phyloP scores from a whole-genome alignment of 1,284 basidiomycete species.

The Leucoagaricus sp. region DNA sequence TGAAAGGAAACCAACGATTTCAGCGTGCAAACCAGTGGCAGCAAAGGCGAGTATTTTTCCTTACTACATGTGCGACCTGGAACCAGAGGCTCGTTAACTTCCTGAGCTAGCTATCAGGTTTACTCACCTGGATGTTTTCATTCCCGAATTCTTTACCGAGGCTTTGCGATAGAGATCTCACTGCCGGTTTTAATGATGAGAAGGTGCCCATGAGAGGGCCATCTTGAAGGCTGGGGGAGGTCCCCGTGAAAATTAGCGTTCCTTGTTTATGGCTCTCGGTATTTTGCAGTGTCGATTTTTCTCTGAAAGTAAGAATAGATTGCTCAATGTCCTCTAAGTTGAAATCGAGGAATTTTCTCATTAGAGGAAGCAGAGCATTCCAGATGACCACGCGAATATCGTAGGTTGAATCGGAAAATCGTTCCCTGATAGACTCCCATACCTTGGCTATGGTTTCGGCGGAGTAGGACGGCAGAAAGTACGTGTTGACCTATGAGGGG shows the following conservation, averaged over 20 bases:
- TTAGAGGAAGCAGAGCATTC: conserved; percentile 60
- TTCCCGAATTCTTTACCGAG: conserved; percentile 79
- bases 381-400: conserved; percentile 66
- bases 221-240: conserved; percentile 68
- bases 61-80: conserved; percentile 54
- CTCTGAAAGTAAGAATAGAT: conserved; percentile 59
- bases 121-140: conserved; percentile 69
- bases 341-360: conserved; percentile 71
- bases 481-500: conserved; percentile 53
- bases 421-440: conserved; percentile 54
- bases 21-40: conserved; percentile 9
- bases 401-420: conserved; percentile 49
- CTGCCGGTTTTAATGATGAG: conserved; percentile 66
- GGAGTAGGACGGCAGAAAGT: conserved; percentile 59
- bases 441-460: conserved; percentile 50
- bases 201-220: conserved; percentile 67
- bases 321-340: conserved; percentile 58
- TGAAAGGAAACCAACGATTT: not conserved
- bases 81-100: not conserved
- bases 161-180: conserved; percentile 71
- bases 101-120: not conserved
- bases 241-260: conserved; percentile 77
- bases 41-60: not conserved
- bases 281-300: conserved; percentile 54
- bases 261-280: conserved; percentile 52